Evolutionary conservation across 192 early-diverging fungal genomes (phyloP).

Genomic region (Backusella morwellensis): DNA sequence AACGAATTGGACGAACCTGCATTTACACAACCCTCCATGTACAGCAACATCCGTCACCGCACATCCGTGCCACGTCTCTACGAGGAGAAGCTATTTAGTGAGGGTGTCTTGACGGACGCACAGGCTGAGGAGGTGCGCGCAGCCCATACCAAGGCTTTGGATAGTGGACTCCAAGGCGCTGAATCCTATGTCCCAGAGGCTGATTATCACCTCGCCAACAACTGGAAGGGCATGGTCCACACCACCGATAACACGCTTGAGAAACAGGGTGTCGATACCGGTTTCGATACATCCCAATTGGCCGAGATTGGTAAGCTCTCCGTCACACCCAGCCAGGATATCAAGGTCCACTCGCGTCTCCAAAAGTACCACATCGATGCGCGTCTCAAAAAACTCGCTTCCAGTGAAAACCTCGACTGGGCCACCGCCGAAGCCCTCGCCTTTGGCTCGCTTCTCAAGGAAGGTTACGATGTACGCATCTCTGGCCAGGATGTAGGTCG

Average conservation of each 20-base stretch:
- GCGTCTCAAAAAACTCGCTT: conserved; percentile 67
- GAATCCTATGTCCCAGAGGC: conserved; percentile 58
- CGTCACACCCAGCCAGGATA: conserved; percentile 62
- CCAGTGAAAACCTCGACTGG: conserved; percentile 84
- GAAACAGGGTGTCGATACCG: conserved; percentile 40
- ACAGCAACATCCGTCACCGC: conserved; percentile 85
- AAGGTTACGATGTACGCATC: conserved; percentile 88
- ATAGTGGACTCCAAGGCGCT: conserved; percentile 56
- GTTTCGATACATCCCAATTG: conserved; percentile 62
- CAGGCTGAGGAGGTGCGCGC: conserved; percentile 53
- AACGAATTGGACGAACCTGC: conserved; percentile 98
- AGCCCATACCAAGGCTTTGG: conserved; percentile 58
- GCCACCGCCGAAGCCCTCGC: conserved; percentile 93
- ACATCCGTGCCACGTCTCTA: conserved; percentile 84
- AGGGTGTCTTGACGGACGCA: conserved; percentile 41
- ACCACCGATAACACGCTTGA: conserved; percentile 32
- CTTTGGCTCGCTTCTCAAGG: conserved; percentile 81
- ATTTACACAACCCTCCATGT: conserved; percentile 97
- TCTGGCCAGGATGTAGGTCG: conserved; percentile 98
- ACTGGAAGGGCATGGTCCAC: conserved; percentile 78
- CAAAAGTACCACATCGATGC: conserved; percentile 89
- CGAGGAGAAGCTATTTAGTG: conserved; percentile 71
- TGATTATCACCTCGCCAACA: conserved; percentile 62
- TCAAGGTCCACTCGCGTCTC: conserved; percentile 82
- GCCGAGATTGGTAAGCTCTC: conserved; percentile 74